These are phyloP conservation scores for Malus hybrid DNA, from an alignment of 331 rosid species.

Conservation along the genomic window DNA sequence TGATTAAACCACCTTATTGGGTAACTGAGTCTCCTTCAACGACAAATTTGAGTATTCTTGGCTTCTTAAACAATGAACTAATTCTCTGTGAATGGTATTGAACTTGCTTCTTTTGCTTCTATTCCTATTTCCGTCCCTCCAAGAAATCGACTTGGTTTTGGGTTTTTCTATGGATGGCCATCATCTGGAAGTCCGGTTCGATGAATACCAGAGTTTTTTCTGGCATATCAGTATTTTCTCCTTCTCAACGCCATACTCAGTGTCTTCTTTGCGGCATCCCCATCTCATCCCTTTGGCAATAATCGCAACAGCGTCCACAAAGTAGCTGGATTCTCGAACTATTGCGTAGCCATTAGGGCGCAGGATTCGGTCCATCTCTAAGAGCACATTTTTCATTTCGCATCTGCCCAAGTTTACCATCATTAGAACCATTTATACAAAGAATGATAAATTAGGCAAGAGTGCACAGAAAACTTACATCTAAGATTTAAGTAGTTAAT, in stretches of 20 bases:
- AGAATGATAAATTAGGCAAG: neutral
- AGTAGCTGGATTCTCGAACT: conserved; percentile 73
- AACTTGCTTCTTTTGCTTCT: conserved; percentile 29
- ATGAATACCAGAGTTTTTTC: conserved; percentile 77
- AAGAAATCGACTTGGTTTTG: conserved; percentile 13
- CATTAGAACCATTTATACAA: neutral
- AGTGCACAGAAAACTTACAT: neutral
- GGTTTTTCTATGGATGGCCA: conserved; percentile 9
- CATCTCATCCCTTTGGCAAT: conserved; percentile 72
- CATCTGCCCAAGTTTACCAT: conserved; percentile 42
- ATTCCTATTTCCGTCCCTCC: conserved; percentile 19
- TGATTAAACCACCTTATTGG: conserved; percentile 44
- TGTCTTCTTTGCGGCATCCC: conserved; percentile 70
- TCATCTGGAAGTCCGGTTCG: conserved; percentile 57
- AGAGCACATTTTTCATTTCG: conserved; percentile 75
- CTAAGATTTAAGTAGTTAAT: neutral
- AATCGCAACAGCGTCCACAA: conserved; percentile 59
- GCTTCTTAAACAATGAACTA: conserved; percentile 25
- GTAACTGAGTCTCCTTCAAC: conserved; percentile 22
- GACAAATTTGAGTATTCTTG: conserved; percentile 21
- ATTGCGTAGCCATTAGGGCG: conserved; percentile 74
- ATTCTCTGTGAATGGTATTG: conserved; percentile 33
- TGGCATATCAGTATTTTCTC: conserved; percentile 90
- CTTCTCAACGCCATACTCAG: conserved; percentile 54
- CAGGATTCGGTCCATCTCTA: conserved; percentile 93